Base-by-base conservation (phyloP, 495 filamentous ascomycete genomes). In the Penicillium salamii region DNA sequence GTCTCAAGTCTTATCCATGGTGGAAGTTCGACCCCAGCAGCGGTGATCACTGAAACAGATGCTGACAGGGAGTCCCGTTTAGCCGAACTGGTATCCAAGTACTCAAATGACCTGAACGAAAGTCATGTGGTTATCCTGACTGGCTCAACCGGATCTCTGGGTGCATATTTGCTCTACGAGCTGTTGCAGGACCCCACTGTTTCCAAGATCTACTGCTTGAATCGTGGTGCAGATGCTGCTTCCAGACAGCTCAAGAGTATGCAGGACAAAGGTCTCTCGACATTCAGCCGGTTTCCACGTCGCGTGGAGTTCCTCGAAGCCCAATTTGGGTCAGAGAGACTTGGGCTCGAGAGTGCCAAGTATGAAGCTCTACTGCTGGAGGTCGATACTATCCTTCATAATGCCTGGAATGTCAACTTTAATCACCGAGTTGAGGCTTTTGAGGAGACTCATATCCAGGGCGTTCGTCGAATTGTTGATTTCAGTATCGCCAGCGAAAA, bases 371-470 rank as follows among this genome's bases (percentile, higher is more conserved):
- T 56, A 13, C 9, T 47, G 12, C 20, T 35, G 15, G 36, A 39
- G 9, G 47, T 72, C 60, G 21, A 78, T 74, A 41, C 71, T 2
- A 60, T 84, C 20, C 79, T 83, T 45, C 79, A 83, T 57, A 82
- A 81, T 58, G 76, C 77, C 21, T 85, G 81, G 82, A 76, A 73
- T 2, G 79, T 84, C 13, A 76, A 84, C 58, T 84, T 84, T 68
- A 81, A 83, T 55, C 68, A 71, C 20, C 55, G 71, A 0, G 61
- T 81, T 21, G 67, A 69, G 23, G 74, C 76, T 0, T 84, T 83
- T 23, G 72, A 78, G 52, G 67, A 78, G 41, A 72, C 75, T 3
- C 72, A 80, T 46, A 69, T 84, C 14, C 54, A 59, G 5, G 76
- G 78, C 9, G 71, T 81, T 17, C 65, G 73, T 31, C 67, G 72